These are phyloP conservation scores for Ramaria rubella DNA, from an alignment of 768 basidiomycete genomes.

Conservation along the genomic window DNA sequence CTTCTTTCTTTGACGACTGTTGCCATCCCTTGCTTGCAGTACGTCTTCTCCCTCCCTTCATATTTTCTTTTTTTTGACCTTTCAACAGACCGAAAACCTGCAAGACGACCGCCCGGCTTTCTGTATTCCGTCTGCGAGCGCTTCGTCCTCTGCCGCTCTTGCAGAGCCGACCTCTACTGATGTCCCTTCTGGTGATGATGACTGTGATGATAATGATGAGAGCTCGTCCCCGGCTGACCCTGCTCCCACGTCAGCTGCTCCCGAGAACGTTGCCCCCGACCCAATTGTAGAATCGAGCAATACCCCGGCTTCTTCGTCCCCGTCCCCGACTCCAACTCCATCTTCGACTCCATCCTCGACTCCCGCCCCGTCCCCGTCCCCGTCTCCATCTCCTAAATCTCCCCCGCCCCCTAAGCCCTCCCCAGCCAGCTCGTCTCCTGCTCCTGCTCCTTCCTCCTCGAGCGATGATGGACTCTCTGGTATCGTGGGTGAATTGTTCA, in stretches of 20 bases:
- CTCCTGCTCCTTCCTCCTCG: conserved; percentile 16
- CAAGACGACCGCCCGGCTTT: conserved; percentile 38
- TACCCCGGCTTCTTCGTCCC: conserved; percentile 8
- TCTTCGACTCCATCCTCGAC: conserved; percentile 14
- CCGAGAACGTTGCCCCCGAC: conserved; percentile 16
- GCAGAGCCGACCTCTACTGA: conserved; percentile 21
- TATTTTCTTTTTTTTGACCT: background rate
- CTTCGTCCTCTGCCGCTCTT: conserved; percentile 14
- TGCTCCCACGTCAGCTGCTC: conserved; percentile 16
- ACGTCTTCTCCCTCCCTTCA: conserved; percentile 17
- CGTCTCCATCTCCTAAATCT: conserved; percentile 12
- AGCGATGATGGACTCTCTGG: conserved; percentile 12
- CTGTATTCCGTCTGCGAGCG: conserved; percentile 40
- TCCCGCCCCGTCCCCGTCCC: conserved; percentile 7
- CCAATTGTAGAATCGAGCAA: conserved; percentile 11
- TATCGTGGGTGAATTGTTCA: conserved; percentile 7
- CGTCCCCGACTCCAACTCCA: conserved; percentile 13
- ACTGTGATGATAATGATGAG: conserved; percentile 29
- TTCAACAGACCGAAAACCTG: conserved; percentile 45
- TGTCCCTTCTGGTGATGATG: conserved; percentile 20
- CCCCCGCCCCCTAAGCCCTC: no score
- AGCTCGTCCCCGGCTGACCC: conserved; percentile 11
- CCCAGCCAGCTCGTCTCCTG: conserved; percentile 9
- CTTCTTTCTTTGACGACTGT: conserved; percentile 51
- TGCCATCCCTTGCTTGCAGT: conserved; percentile 62